A percentile compares a stretch with the other conserved stretches of the same genome.
These are phyloP conservation scores for Adansonia digitata DNA, from an alignment of 345 rosid genomes.

Conservation along the genomic window DNA sequence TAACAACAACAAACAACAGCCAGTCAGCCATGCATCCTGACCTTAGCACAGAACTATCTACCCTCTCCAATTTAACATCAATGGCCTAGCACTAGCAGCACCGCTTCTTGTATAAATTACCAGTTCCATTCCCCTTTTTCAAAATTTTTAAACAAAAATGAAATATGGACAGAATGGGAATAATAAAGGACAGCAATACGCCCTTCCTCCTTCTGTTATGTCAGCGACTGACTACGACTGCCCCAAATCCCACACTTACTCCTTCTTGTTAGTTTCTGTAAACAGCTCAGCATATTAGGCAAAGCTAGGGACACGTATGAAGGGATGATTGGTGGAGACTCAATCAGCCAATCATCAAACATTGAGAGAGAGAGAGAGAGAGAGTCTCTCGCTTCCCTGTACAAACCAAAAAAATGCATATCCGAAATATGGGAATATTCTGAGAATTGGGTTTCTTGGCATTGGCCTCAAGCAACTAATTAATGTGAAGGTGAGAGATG, in stretches of 20 bases:
- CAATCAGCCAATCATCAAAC: not conserved
- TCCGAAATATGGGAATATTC: no score
- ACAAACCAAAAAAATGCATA: no score
- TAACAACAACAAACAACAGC: not conserved
- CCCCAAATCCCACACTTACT: not conserved
- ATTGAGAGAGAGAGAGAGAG: not conserved
- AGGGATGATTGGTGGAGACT: constrained; percentile 1
- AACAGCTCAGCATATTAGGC: constrained; percentile 7
- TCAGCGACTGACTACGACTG: not conserved
- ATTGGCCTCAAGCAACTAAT: not conserved
- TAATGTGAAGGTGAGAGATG: not conserved
- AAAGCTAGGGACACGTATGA: not conserved
- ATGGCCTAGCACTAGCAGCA: no score
- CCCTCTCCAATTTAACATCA: not conserved
- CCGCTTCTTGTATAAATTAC: no score
- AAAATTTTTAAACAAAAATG: not conserved
- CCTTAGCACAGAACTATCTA: not conserved
- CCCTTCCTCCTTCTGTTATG: not conserved
- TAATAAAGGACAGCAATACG: constrained; percentile 1
- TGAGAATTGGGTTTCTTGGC: no score
- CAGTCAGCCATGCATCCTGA: no score
- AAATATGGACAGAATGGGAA: not conserved
- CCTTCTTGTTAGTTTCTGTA: constrained; percentile 1
- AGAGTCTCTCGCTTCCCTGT: not conserved
- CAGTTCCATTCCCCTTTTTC: not conserved